Evolutionary conservation across 352 stramenopile species (phyloP), one percentile per base, ranked within the genome.

Genomic region (Globisporangium nodosum): DNA sequence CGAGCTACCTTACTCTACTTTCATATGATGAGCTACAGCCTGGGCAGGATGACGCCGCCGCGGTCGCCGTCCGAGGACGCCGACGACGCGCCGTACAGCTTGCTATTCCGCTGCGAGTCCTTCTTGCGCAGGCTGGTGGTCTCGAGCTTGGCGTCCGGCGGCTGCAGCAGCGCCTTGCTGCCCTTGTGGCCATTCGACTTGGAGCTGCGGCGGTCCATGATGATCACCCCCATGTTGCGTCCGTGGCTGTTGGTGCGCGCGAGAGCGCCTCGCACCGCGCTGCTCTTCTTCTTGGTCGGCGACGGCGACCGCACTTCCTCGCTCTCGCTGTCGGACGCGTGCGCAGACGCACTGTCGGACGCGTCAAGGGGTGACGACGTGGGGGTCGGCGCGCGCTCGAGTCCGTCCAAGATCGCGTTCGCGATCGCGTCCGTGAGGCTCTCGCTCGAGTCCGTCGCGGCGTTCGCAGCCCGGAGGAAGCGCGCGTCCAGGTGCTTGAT

Each of bases 221-320:
- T 58, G 69, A 27, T 68, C 54, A 6, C 13, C 6, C 58, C 59
- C n/a, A 74, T 75, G 18, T 54, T 60, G 48, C 52, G 67, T 4
- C 64, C 69, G n/a, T 79, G 75, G 60, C 76, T 88, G 5, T 52
- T 49, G 0, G 62, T 56, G 21, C 76, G 78, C 3, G 37, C 33
- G 21, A 87, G 56, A 16, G 53, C 59, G 58, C 59, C 74, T 21
- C 52, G 45, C 3, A 37, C 61, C 1, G 73, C 69, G 33, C 64
- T 73, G 47, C 70, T 83, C 63, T 88, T 87, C 50, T 87, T 90
- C 52, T 77, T 76, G 5, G 65, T 66, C 5, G 78, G 73, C 9
- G 76, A 83, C 15, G 78, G 54, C 21, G 65, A 64, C 18, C 81
- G 61, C 11, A 72, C 73, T 58, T 89, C 71, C 0, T 49, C 58